A percentile compares a stretch with the other conserved stretches of the same genome.
phyloP scores from a whole-genome alignment of 805 yeast species.

The Metschnikowia borealis region DNA sequence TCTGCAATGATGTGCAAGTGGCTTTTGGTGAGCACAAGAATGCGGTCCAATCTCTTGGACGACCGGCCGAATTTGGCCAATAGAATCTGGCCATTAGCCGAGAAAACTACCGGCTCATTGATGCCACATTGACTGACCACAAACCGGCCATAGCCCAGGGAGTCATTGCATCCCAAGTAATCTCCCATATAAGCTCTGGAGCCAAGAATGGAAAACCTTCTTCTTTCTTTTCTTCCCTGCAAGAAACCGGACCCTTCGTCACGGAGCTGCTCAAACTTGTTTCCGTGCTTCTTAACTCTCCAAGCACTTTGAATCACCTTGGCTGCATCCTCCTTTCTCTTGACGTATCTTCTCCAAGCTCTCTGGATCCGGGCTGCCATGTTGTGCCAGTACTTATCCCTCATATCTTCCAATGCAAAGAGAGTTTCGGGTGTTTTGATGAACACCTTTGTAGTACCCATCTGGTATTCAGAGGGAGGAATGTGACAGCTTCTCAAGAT shows the following conservation, averaged over 20 bases:
- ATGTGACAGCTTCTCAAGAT: slow-evolving; percentile 57
- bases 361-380: slow-evolving; percentile 98
- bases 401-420: slow-evolving; percentile 91
- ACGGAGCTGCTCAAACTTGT: slow-evolving; percentile 77
- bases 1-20: slow-evolving; percentile 71
- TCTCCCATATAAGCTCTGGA: slow-evolving; percentile 93
- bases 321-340: slow-evolving; percentile 83
- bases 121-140: slow-evolving; percentile 67
- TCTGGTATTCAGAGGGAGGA: slow-evolving; percentile 77
- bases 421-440: slow-evolving; percentile 96
- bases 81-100: slow-evolving; percentile 76
- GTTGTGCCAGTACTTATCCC: slow-evolving; percentile 96
- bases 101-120: slow-evolving; percentile 66
- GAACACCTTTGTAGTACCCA: slow-evolving; percentile 89
- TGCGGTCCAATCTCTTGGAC: slow-evolving; percentile 69
- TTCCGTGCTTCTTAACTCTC: slow-evolving; percentile 76
- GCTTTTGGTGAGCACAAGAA: slow-evolving; percentile 62
- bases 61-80: slow-evolving; percentile 91
- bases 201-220: slow-evolving; percentile 82
- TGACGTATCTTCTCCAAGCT: slow-evolving; percentile 86
- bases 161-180: slow-evolving; percentile 78
- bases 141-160: slow-evolving; percentile 67
- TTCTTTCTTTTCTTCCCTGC: slow-evolving; percentile 78
- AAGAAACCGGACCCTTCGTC: slow-evolving; percentile 75
- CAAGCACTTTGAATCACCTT: slow-evolving; percentile 75